Conservation (phyloP, 768 basidiomycete species). For the Tylopilus sp. region DNA sequence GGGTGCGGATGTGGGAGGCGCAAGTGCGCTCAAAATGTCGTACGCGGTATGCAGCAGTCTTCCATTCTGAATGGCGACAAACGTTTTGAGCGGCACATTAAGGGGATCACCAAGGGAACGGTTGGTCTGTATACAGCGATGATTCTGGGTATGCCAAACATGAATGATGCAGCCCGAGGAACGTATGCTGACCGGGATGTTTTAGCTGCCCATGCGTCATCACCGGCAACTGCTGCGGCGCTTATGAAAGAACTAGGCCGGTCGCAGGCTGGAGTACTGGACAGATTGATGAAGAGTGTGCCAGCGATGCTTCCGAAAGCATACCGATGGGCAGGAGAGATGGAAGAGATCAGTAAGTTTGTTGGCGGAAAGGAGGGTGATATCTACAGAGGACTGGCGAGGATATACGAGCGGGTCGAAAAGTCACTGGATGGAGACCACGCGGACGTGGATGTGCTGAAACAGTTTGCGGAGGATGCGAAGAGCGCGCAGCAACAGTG, state of each 20-base stretch:
- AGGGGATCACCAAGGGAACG: conserved; percentile 57
- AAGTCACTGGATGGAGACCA: conserved; percentile 36
- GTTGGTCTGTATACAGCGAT: conserved; percentile 53
- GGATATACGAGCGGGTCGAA: conserved; percentile 43
- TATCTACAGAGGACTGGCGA: conserved; percentile 47
- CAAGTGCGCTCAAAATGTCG: conserved; percentile 63
- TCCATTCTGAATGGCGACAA: background rate
- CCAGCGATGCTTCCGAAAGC: conserved; percentile 58
- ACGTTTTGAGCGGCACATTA: background rate
- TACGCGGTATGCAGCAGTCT: conserved; percentile 50
- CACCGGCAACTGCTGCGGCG: conserved; percentile 58
- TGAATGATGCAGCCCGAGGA: background rate
- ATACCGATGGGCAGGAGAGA: conserved; percentile 61
- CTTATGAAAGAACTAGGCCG: conserved; percentile 45
- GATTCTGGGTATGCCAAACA: conserved; percentile 43
- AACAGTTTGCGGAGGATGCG: conserved; percentile 45
- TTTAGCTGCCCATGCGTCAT: conserved; percentile 52
- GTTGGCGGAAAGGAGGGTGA: conserved; percentile 44
- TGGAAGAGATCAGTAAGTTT: conserved; percentile 60
- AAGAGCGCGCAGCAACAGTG: conserved; percentile 20
- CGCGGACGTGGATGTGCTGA: conserved; percentile 39
- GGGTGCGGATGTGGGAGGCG: conserved; percentile 50
- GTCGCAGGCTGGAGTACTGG: conserved; percentile 45
- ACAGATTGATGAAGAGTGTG: conserved; percentile 36
- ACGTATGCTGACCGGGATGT: conserved; percentile 1